Conservation (phyloP, 139 green algal species). For the Micractinium conductrix region DNA sequence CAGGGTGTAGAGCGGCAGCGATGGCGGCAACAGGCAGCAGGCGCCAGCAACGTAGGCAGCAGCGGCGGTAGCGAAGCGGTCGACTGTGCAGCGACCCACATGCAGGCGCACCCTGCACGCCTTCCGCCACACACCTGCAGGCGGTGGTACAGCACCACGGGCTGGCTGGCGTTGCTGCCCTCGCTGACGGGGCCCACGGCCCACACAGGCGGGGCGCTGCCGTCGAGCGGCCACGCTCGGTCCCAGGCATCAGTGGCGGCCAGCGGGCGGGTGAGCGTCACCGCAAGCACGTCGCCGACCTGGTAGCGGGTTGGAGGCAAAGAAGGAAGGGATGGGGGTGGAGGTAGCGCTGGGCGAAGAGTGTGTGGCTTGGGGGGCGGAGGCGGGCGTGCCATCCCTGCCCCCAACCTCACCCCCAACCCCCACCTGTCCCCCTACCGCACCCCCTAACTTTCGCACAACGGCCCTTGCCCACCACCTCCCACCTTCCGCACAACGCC, state of each 20-base stretch:
- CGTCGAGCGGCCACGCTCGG: constrained; percentile 31
- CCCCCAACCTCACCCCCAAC: background rate
- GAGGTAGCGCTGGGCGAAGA: background rate
- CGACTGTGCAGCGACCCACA: no score
- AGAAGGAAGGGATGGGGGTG: background rate
- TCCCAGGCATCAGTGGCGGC: background rate
- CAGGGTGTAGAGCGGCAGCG: no score
- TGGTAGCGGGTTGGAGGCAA: background rate
- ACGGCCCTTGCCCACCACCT: no score
- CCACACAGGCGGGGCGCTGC: constrained; percentile 15
- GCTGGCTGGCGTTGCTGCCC: background rate
- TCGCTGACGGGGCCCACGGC: constrained; percentile 40
- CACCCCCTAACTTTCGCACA: no score
- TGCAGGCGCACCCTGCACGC: background rate
- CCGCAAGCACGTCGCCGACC: constrained; percentile 11
- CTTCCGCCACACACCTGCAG: background rate
- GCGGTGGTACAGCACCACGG: constrained; percentile 33
- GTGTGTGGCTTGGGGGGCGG: background rate
- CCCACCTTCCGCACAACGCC: background rate
- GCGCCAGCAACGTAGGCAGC: no score
- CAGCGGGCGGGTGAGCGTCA: constrained; percentile 22
- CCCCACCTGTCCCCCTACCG: background rate
- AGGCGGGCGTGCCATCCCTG: no score
- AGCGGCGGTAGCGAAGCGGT: no score
- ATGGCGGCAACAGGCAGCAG: no score